Base-by-base conservation (phyloP, 2,329 filamentous ascomycete species). In the Colletotrichum lentis region DNA sequence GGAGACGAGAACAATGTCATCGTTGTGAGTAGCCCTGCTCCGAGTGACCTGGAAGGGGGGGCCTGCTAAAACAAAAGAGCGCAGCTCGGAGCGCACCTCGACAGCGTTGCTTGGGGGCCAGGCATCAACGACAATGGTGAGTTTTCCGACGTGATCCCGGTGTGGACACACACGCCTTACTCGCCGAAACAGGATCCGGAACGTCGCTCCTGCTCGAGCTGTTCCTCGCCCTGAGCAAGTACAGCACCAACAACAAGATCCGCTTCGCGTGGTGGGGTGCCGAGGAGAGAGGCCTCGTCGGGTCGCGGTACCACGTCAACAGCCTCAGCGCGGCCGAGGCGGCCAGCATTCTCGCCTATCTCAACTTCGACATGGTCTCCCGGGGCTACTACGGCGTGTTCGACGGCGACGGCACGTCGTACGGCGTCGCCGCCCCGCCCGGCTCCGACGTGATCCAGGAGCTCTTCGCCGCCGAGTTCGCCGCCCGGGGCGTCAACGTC, bases 81-180 rank as follows among this genome's bases (percentile, higher is more conserved):
- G 10, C 14, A 68, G 71, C 73, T 83, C 0, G 81, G 81, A 22
- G 81, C 80, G 0, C 81, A 83, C 67, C 76, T 81, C 1, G 81
- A 83, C 73, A 79, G 77, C 0, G 81, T 82, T 2, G 77, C 80
- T 37, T 79, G 77, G 11, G 82, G 81, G 0, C 78, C 81, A 0
- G 82, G 81, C 2, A 80, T 83, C 67, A 83, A 84, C 56, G 82
- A 83, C 53, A 81, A 84, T 59, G 82, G 82, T 63, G 27, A 57
- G 37, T 35, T 8, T 35, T 8, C 8, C 10, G 2, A 7, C 20
- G 7, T 2, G 5, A 8, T 2, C 2, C 7, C 1, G 31, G 31
- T 35, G 22, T 8, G 6, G 7, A 2, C 4, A 11, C 1, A n/a
- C n/a, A n/a, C n/a, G n/a, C n/a, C 6, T n/a, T 3, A 3, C 2